Evolutionary conservation across 169 alveolate species (phyloP).

Genomic region (Cystoisospora suis): DNA sequence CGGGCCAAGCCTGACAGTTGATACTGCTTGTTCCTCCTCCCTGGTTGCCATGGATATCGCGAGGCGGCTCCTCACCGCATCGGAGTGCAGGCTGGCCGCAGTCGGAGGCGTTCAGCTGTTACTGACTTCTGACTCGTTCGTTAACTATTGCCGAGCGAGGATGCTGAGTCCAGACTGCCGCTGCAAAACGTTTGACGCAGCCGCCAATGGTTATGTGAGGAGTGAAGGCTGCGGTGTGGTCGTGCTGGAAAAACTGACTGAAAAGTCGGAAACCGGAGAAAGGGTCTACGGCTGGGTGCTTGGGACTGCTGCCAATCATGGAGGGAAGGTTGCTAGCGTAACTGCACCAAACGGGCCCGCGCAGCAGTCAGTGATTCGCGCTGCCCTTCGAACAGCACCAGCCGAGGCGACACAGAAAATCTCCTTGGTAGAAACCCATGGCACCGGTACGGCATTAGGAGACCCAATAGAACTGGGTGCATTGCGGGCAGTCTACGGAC

Average conservation of each 20-base stretch:
- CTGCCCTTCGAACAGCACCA: constrained; percentile 51
- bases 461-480: constrained; percentile 79
- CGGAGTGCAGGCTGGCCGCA: constrained; percentile 56
- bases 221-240: constrained; percentile 78
- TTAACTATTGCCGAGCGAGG: constrained; percentile 67
- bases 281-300: constrained; percentile 61
- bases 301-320: constrained; percentile 74
- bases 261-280: constrained; percentile 32
- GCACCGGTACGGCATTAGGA: constrained; percentile 79
- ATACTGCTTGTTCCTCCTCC: constrained; percentile 81
- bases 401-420: constrained; percentile 60
- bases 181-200: constrained; percentile 75
- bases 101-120: constrained; percentile 73
- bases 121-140: constrained; percentile 65
- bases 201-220: constrained; percentile 76
- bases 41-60: constrained; percentile 76
- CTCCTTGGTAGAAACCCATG: constrained; percentile 70
- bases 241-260: constrained; percentile 45
- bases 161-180: constrained; percentile 71
- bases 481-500: constrained; percentile 67
- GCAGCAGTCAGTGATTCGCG: constrained; percentile 70
- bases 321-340: constrained; percentile 74
- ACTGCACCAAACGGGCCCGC: constrained; percentile 80
- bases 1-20: constrained; percentile 78
- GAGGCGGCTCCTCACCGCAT: constrained; percentile 18